phyloP scores from a whole-genome alignment of 805 yeast genomes.

The Yarrowia yakushimensis region DNA sequence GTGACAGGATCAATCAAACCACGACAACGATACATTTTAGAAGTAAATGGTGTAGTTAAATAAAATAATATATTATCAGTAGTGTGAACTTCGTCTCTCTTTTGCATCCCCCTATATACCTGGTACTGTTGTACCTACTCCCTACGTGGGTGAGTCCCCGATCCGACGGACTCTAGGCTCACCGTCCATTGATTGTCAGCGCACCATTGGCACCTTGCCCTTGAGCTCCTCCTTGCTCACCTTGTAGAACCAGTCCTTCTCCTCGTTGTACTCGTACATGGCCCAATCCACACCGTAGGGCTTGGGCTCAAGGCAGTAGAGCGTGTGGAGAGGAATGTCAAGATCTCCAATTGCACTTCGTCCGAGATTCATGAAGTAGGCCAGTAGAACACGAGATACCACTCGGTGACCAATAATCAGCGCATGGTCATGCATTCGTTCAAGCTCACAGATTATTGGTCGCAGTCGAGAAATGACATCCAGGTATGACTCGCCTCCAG shows the following conservation, averaged over 20 bases:
- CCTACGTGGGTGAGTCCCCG: constrained; percentile 8
- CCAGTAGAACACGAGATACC: constrained; percentile 79
- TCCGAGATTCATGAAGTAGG: constrained; percentile 78
- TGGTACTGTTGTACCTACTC: not conserved
- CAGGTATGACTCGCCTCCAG: constrained; percentile 92
- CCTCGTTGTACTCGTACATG: constrained; percentile 80
- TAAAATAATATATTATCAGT: constrained; percentile 10
- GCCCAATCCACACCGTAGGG: constrained; percentile 96
- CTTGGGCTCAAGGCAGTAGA: constrained; percentile 84
- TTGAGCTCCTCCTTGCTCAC: constrained; percentile 41
- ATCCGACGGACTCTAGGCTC: constrained; percentile 22
- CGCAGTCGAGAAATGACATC: constrained; percentile 89
- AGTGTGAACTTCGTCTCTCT: not conserved
- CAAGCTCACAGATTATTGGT: constrained; percentile 89
- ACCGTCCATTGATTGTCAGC: constrained; percentile 19
- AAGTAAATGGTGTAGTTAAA: not conserved
- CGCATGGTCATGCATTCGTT: constrained; percentile 83
- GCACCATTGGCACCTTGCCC: constrained; percentile 17
- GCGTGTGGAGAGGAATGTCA: constrained; percentile 89
- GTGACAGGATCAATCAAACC: too few species aligned
- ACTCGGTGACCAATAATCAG: constrained; percentile 85
- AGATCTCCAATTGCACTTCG: constrained; percentile 79
- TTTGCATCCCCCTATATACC: not conserved
- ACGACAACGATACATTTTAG: too few species aligned
- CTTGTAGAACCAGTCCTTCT: constrained; percentile 69